Base-by-base conservation (phyloP, 2,329 filamentous ascomycete genomes). In the Dissoconium aciculare region DNA sequence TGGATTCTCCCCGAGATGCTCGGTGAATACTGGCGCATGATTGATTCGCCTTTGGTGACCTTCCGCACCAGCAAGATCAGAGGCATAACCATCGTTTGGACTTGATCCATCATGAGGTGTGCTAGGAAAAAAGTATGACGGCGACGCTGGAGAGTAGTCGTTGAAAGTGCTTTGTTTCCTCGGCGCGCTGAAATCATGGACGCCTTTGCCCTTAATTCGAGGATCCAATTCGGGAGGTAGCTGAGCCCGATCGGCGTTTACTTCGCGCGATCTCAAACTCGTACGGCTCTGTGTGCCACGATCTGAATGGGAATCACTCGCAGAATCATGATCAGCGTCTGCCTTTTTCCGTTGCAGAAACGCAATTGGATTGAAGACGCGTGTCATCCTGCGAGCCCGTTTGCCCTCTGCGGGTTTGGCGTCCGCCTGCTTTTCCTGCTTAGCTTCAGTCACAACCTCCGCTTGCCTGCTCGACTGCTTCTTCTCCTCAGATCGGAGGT, bases 161-260 rank as follows among this genome's bases (percentile, higher is more conserved):
- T n/a, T 23, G 8, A n/a, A 23, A n/a, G 8, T n/a, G 19, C 19
- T 23, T n/a, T 52, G 32, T 63, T 61, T 35, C 30, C 69, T 58
- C 4, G 71, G 72, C 3, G 66, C 68, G 28, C 69, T 74, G 48
- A 76, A 77, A 43, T 77, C 72, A 52, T 77, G 71, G 1, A 76
- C 62, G 13, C 71, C 64, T 28, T 67, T 72, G 11, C 71, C 72
- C 31, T 68, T 63, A 35, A 75, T 76, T 31, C 70, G 61, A 9
- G 71, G 70, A 42, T 74, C 70, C 44, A 71, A 74, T 42, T 73
- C 66, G 35, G 71, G 69, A 2, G 69, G 68, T 13, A 55, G 41
- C 30, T 58, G 65, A 23, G 58, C 59, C 15, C 62, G 58, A 12
- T 59, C 62, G 5, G 63, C 61, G 11, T 60, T 53, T 26, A 71